Evolutionary conservation across 2,329 filamentous ascomycete genomes (phyloP).

Genomic region (Aphanoascus verrucosus): DNA sequence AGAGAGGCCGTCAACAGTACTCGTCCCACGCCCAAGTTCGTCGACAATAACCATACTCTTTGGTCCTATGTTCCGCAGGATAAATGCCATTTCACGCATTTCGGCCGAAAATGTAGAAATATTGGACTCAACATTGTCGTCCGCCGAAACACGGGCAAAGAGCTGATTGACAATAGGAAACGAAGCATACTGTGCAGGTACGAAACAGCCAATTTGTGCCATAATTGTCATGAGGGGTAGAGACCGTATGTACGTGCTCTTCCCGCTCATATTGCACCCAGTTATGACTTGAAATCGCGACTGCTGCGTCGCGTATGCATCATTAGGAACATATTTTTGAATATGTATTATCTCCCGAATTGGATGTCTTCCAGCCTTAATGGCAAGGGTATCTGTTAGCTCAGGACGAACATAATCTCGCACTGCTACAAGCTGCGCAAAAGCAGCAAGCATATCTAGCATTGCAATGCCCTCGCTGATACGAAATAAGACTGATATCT

Average conservation of each 20-base stretch:
- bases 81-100: constrained; percentile 94
- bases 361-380: constrained; percentile 67
- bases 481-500: constrained; percentile 65
- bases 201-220: constrained; percentile 85
- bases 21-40: constrained; percentile 84
- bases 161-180: constrained; percentile 72
- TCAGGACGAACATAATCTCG: constrained; percentile 59
- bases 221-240: constrained; percentile 79
- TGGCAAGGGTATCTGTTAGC: constrained; percentile 55
- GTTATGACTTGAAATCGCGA: constrained; percentile 86
- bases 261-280: constrained; percentile 96
- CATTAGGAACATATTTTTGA: constrained; percentile 70
- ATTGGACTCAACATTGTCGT: constrained; percentile 81
- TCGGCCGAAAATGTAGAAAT: constrained; percentile 88
- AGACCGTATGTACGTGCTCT: constrained; percentile 86
- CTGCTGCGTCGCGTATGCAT: constrained; percentile 72
- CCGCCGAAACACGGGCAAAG: constrained; percentile 76
- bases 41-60: constrained; percentile 76
- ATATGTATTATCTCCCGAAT: constrained; percentile 63
- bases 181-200: constrained; percentile 73
- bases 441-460: constrained; percentile 73
- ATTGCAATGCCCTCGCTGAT: constrained; percentile 78
- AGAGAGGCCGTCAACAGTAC: constrained; percentile 73
- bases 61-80: constrained; percentile 68
- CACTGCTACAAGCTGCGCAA: constrained; percentile 61